Conservation (phyloP, 345 rosid species). For the Turnera subulata region DNA sequence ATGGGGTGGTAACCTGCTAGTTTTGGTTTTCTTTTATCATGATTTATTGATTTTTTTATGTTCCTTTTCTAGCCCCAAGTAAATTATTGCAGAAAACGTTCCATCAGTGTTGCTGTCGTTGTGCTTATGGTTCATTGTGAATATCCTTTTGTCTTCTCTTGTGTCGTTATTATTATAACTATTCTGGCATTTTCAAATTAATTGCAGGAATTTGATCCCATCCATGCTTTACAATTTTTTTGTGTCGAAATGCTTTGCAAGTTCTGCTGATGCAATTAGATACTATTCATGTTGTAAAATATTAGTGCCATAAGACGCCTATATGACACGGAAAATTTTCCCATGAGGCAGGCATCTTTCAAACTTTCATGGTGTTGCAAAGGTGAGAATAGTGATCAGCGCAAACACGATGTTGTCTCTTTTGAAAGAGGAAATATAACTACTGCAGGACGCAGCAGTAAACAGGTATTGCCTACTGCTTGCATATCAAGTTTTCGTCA, state of each 20-base stretch:
- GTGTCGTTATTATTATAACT: background rate
- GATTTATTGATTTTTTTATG: conserved; percentile 1
- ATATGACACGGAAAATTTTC: conserved; percentile 16
- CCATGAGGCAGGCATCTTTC: conserved; percentile 76
- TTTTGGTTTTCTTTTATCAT: conserved; percentile 10
- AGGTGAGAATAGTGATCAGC: conserved; percentile 78
- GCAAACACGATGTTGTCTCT: conserved; percentile 90
- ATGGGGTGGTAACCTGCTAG: conserved; percentile 7
- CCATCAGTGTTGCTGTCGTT: background rate
- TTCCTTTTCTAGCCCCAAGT: background rate
- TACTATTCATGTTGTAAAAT: background rate
- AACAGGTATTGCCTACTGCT: conserved; percentile 52
- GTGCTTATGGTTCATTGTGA: background rate
- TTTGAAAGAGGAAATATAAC: conserved; percentile 93
- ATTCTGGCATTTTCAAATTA: background rate
- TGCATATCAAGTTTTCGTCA: background rate
- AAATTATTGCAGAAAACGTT: background rate
- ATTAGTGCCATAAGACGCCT: conserved; percentile 8
- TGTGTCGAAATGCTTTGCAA: background rate
- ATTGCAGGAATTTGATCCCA: background rate
- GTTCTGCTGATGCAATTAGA: conserved; percentile 2
- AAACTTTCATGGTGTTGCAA: conserved; percentile 96
- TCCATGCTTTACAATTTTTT: no score
- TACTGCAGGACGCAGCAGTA: conserved; percentile 87
- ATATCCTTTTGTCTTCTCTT: background rate